Percentiles rank a stretch among this genome's conserved stretches.
phyloP scores from a whole-genome alignment of 345 rosid species.

The Hevea brasiliensis region DNA sequence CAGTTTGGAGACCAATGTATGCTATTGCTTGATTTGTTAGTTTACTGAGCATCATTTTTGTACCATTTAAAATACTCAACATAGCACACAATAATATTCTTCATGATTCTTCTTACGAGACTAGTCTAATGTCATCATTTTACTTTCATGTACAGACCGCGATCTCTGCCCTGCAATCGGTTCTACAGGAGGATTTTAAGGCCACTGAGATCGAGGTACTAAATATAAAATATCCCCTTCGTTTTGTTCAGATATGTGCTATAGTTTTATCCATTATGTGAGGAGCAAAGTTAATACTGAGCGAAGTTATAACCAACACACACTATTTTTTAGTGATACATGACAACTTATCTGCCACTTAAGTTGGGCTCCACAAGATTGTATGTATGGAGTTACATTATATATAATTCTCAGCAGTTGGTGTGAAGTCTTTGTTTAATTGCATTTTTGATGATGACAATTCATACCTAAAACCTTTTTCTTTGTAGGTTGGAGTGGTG shows the following conservation, averaged over 20 bases:
- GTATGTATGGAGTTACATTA: too few species aligned
- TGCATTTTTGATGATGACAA: neutral
- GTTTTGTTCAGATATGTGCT: too few species aligned
- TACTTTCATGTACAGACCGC: slow-evolving; percentile 46
- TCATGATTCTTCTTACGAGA: neutral
- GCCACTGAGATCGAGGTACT: slow-evolving; percentile 89
- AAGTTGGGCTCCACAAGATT: too few species aligned
- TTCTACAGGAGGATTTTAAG: slow-evolving; percentile 90
- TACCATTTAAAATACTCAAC: neutral
- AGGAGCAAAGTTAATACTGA: too few species aligned
- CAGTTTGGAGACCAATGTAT: neutral
- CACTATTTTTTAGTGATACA: too few species aligned
- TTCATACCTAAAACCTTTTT: too few species aligned
- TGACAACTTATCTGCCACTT: too few species aligned
- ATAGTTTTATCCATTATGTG: too few species aligned
- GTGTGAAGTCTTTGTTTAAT: neutral
- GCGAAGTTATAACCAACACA: too few species aligned
- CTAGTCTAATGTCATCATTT: neutral
- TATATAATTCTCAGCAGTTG: neutral
- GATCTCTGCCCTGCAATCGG: slow-evolving; percentile 78
- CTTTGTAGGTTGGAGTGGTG: slow-evolving; percentile 72
- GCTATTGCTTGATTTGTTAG: neutral
- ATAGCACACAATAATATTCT: neutral
- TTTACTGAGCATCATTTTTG: too few species aligned
- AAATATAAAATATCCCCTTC: neutral